These are phyloP conservation scores for Helenozyma rhizophorensis DNA, from an alignment of 805 yeast genomes.

Conservation along the genomic window DNA sequence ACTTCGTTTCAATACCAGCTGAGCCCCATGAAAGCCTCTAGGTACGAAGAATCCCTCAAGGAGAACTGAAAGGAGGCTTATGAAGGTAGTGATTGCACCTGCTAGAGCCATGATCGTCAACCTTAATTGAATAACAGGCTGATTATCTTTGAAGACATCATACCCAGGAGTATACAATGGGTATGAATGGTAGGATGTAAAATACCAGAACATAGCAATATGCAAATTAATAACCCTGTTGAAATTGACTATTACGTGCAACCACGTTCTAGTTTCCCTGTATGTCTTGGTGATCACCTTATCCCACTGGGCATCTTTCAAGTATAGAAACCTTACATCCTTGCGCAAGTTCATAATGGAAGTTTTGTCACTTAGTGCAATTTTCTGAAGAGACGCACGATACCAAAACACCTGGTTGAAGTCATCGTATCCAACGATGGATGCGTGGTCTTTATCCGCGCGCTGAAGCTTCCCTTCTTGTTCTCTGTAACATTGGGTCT, in stretches of 20 bases:
- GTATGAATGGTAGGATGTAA: slow-evolving; percentile 64
- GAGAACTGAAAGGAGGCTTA: slow-evolving; percentile 52
- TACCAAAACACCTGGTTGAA: slow-evolving; percentile 88
- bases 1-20: slow-evolving; percentile 49
- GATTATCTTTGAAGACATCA: slow-evolving; percentile 48
- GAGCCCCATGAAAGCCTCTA: slow-evolving; percentile 69
- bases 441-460: slow-evolving; percentile 59
- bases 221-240: slow-evolving; percentile 71
- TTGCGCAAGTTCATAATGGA: slow-evolving; percentile 51
- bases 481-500: slow-evolving; percentile 48
- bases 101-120: slow-evolving; percentile 62
- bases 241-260: slow-evolving; percentile 90
- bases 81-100: slow-evolving; percentile 53
- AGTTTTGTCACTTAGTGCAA: slow-evolving; percentile 42
- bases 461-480: slow-evolving; percentile 42
- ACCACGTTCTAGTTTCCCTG: slow-evolving; percentile 95
- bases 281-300: slow-evolving; percentile 84
- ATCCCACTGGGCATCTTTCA: slow-evolving; percentile 61
- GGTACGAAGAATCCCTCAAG: slow-evolving; percentile 66
- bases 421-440: slow-evolving; percentile 83
- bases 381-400: slow-evolving; percentile 58
- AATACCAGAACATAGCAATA: slow-evolving; percentile 71
- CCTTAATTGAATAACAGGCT: slow-evolving; percentile 54
- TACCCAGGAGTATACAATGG: slow-evolving; percentile 61
- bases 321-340: slow-evolving; percentile 49